Percentiles rank a stretch among this genome's conserved stretches.
Evolutionary conservation across 1,284 basidiomycete genomes (phyloP).

Genomic region (Ganoderma boninense): DNA sequence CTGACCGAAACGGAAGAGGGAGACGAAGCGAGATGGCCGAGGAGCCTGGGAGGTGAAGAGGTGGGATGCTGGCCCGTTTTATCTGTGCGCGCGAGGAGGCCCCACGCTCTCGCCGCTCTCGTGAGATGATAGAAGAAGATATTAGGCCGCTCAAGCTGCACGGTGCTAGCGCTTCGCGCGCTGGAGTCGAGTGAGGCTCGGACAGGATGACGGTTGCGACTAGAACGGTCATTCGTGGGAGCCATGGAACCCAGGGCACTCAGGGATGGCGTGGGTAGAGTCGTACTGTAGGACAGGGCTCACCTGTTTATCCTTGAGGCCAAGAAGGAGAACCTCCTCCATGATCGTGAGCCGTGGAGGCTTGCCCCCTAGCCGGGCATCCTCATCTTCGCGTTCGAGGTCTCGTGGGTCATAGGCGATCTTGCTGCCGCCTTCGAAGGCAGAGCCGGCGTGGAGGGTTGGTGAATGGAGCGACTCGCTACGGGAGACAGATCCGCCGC

Average conservation of each 20-base stretch:
- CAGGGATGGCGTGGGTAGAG: constrained; percentile 11
- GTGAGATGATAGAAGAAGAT: background rate
- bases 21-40: background rate
- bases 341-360: constrained; percentile 92
- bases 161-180: background rate
- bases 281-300: constrained; percentile 35
- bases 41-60: background rate
- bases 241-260: no score
- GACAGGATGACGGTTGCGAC: background rate
- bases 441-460: constrained; percentile 70
- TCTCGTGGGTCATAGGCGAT: constrained; percentile 97
- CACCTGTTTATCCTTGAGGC: constrained; percentile 91
- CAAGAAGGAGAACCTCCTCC: constrained; percentile 95
- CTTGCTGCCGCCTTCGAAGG: constrained; percentile 84
- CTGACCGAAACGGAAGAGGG: background rate
- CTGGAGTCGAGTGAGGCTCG: background rate
- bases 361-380: constrained; percentile 69
- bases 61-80: background rate
- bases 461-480: constrained; percentile 33
- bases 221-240: background rate
- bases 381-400: constrained; percentile 81
- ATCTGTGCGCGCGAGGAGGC: background rate
- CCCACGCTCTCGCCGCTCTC: background rate
- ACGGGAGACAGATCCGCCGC: constrained; percentile 43
- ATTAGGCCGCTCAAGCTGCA: constrained; percentile 10